phyloP scores from a whole-genome alignment of 495 filamentous ascomycete genomes.

The Trichoderma reesei region DNA sequence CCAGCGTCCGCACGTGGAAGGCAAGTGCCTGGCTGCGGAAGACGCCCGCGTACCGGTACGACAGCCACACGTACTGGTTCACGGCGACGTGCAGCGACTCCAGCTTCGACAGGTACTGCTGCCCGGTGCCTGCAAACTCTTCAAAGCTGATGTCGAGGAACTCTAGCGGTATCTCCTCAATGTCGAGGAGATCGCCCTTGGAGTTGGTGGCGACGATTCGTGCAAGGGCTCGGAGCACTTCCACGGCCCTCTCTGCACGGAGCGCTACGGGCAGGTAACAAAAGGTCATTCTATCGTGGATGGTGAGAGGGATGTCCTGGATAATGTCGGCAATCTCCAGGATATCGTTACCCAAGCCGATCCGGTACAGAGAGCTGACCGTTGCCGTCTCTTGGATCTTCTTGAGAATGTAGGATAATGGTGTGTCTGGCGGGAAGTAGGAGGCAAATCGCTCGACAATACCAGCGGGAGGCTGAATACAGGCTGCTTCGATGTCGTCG shows the following conservation, averaged over 20 bases:
- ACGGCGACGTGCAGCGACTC: constrained; percentile 74
- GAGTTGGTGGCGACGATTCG: constrained; percentile 53
- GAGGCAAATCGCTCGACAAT: constrained; percentile 61
- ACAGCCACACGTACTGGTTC: constrained; percentile 82
- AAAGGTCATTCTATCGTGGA: constrained; percentile 65
- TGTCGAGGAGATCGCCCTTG: constrained; percentile 55
- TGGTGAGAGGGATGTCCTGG: constrained; percentile 52
- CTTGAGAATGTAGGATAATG: constrained; percentile 67
- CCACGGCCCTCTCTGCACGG: constrained; percentile 24
- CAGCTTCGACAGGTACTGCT: constrained; percentile 50
- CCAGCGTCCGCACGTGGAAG: constrained; percentile 66
- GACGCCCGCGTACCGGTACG: constrained; percentile 60
- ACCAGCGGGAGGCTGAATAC: constrained; percentile 55
- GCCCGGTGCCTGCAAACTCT: constrained; percentile 28
- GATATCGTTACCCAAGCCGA: constrained; percentile 52
- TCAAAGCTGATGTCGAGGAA: constrained; percentile 42
- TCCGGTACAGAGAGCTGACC: constrained; percentile 55
- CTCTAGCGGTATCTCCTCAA: constrained; percentile 54
- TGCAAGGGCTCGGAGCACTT: constrained; percentile 50
- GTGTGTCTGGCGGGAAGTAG: constrained; percentile 67
- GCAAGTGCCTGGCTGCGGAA: constrained; percentile 71
- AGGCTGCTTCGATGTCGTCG: constrained; percentile 60
- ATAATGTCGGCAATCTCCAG: constrained; percentile 60
- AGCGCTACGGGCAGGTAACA: constrained; percentile 53
- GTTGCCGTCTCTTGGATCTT: constrained; percentile 56